Conservation (phyloP, 768 basidiomycete genomes). For the Kwoniella sp. region DNA sequence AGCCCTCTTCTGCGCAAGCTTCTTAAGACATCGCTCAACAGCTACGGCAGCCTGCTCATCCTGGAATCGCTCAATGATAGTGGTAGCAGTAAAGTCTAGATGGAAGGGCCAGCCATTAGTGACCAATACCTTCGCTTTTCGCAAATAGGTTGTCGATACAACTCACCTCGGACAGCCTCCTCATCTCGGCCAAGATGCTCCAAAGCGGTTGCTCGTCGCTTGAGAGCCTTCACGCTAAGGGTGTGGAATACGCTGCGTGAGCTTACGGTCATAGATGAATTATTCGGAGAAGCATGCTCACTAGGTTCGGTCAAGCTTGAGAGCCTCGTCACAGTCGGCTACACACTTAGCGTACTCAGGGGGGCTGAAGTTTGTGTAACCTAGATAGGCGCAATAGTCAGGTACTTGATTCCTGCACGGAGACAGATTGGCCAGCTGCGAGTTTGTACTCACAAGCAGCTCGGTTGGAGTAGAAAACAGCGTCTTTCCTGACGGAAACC, state of each 20-base stretch:
- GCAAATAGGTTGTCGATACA: not conserved
- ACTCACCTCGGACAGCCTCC: conserved; percentile 76
- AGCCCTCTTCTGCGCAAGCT: conserved; percentile 72
- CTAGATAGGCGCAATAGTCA: no score
- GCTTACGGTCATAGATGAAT: not conserved
- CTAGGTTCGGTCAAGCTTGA: conserved; percentile 78
- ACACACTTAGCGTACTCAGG: conserved; percentile 81
- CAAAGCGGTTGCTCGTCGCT: conserved; percentile 81
- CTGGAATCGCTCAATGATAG: conserved; percentile 90
- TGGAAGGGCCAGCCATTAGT: not conserved
- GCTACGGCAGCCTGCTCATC: conserved; percentile 74
- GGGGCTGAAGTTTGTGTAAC: conserved; percentile 87
- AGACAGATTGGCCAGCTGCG: not conserved
- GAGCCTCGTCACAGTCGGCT: conserved; percentile 82
- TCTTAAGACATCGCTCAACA: conserved; percentile 91
- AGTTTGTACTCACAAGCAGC: conserved; percentile 73
- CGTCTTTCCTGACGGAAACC: conserved; percentile 63
- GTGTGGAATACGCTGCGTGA: not conserved
- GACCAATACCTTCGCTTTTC: not conserved
- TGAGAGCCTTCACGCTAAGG: conserved; percentile 68
- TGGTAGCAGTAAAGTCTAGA: conserved; percentile 91
- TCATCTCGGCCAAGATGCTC: conserved; percentile 74
- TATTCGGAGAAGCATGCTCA: conserved; percentile 31
- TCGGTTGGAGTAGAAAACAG: conserved; percentile 94
- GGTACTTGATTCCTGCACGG: conserved; percentile 22